Percentiles rank a stretch among this genome's conserved stretches.
These are phyloP conservation scores for Megacollybia marginata DNA, from an alignment of 768 basidiomycete species.

Conservation along the genomic window DNA sequence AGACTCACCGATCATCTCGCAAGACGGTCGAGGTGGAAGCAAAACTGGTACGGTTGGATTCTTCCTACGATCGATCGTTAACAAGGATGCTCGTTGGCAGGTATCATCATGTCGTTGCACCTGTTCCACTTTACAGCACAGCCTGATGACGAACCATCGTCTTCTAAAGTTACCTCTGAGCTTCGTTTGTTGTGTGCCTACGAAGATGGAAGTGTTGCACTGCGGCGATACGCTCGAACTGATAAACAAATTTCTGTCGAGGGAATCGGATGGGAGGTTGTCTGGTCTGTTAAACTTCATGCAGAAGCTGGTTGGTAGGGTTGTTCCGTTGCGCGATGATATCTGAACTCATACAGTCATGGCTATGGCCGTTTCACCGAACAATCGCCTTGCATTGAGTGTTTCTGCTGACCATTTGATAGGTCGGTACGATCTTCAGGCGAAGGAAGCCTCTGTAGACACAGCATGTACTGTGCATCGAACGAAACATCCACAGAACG, in stretches of 20 bases:
- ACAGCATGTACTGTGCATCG: conserved; percentile 30
- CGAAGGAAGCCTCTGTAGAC: conserved; percentile 19
- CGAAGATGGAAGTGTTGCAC: conserved; percentile 81
- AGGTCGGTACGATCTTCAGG: conserved; percentile 54
- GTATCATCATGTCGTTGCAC: conserved; percentile 87
- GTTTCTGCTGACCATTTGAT: conserved; percentile 83
- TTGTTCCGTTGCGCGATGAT: background rate
- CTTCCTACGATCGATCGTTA: background rate
- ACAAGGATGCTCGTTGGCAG: conserved; percentile 26
- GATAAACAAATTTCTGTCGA: conserved; percentile 49
- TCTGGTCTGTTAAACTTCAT: conserved; percentile 65
- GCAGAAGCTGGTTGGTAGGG: conserved; percentile 57
- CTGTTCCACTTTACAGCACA: conserved; percentile 34
- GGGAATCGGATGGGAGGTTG: conserved; percentile 63
- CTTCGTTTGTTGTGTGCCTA: conserved; percentile 70
- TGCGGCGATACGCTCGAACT: conserved; percentile 41
- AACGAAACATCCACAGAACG: conserved; percentile 78
- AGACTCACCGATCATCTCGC: conserved; percentile 25
- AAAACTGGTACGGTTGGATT: conserved; percentile 41
- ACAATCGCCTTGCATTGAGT: conserved; percentile 56
- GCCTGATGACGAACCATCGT: conserved; percentile 17
- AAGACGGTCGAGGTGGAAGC: conserved; percentile 43
- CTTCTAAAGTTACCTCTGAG: conserved; percentile 22
- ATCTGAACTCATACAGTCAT: conserved; percentile 49
- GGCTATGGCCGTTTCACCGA: conserved; percentile 69